Percentiles rank a stretch among this genome's conserved stretches.
phyloP scores from a whole-genome alignment of 352 stramenopile genomes.

The Pythium vanterpoolii region DNA sequence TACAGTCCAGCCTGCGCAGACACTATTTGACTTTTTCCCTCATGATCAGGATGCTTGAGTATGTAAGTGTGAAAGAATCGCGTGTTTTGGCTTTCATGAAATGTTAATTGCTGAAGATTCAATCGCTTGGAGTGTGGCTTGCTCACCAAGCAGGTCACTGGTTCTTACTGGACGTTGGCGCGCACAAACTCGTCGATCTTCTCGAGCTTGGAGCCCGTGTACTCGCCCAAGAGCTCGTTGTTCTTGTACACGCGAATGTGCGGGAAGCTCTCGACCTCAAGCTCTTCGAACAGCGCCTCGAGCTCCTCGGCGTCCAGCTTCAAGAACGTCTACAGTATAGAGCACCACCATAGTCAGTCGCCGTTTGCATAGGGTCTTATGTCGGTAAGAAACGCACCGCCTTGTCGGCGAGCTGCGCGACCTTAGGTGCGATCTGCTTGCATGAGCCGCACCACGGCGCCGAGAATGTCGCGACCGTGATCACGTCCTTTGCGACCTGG shows the following conservation, averaged over 20 bases:
- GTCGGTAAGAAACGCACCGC: conserved; percentile 26
- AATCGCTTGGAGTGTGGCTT: too few species aligned
- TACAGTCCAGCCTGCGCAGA: too few species aligned
- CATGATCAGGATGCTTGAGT: too few species aligned
- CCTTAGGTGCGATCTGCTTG: conserved; percentile 53
- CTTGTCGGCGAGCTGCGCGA: conserved; percentile 45
- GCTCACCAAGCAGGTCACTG: too few species aligned
- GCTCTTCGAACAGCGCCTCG: conserved; percentile 59
- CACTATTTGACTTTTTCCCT: too few species aligned
- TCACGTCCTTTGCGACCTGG: conserved; percentile 17
- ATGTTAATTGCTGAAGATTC: too few species aligned
- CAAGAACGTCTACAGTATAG: conserved; percentile 39
- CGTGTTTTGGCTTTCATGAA: too few species aligned
- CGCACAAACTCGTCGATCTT: conserved; percentile 78
- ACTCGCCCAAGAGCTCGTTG: conserved; percentile 52
- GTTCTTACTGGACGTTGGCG: conserved; percentile 16
- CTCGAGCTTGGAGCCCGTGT: conserved; percentile 68
- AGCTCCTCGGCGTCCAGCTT: conserved; percentile 59
- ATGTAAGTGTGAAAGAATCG: too few species aligned
- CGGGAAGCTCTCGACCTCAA: conserved; percentile 77
- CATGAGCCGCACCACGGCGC: conserved; percentile 66
- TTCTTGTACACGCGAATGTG: conserved; percentile 73
- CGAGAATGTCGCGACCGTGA: conserved; percentile 26
- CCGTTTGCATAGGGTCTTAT: too few species aligned
- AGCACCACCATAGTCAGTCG: background rate